phyloP scores from a whole-genome alignment of 148 eudicot species.

The Heliamphora exappendiculata region DNA sequence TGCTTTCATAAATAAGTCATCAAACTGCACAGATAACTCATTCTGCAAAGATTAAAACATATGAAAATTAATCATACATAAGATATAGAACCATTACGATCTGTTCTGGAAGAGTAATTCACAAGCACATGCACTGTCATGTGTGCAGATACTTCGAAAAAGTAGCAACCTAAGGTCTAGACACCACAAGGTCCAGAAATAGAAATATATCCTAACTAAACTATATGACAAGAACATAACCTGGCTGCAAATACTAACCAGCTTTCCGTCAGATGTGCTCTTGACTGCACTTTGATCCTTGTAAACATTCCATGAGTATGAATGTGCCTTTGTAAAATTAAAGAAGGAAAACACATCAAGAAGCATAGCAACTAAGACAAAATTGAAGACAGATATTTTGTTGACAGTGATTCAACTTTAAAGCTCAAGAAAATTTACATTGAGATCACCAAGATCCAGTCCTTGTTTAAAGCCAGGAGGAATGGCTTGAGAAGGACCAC shows the following conservation, averaged over 20 bases:
- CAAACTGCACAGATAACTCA: constrained; percentile 73
- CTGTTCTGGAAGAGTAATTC: neutral
- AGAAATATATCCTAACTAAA: neutral
- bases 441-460: constrained; percentile 71
- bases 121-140: neutral
- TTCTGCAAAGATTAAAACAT: constrained; percentile 39
- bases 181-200: neutral
- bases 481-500: constrained; percentile 54
- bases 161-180: neutral
- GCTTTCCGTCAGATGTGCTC: constrained; percentile 35
- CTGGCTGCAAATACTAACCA: constrained; percentile 34
- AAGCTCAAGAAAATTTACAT: constrained; percentile 34
- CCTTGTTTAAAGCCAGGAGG: constrained; percentile 88
- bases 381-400: neutral
- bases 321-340: constrained; percentile 47
- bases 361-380: neutral
- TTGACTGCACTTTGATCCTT: constrained; percentile 28
- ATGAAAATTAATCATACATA: neutral
- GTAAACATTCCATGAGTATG: constrained; percentile 57
- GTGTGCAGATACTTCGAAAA: neutral
- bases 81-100: neutral
- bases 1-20: constrained; percentile 85
- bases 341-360: constrained; percentile 11
- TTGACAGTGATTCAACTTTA: neutral
- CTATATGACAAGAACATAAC: constrained; percentile 2